Base-by-base conservation (phyloP, 192 early-diverging fungal genomes). In the Chytriomyces confervae region DNA sequence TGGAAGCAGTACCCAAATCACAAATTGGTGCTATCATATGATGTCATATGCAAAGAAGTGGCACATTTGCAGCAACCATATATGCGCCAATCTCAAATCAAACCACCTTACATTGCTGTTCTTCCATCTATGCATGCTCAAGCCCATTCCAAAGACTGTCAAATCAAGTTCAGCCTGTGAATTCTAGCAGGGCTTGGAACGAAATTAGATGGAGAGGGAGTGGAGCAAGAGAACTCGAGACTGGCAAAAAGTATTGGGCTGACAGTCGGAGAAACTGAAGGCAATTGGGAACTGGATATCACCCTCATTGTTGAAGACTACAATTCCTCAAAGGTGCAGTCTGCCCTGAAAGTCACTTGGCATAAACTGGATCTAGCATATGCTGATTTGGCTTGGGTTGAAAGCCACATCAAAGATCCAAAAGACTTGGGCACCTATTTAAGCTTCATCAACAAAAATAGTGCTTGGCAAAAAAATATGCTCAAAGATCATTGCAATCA, bases 101-200 rank as follows among this genome's bases (percentile, higher is more conserved):
- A 16, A 47, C 48, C 47, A 5, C 66, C 66, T 46, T 68, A n/a
- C 57, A 71, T 71, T 11, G n/a, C 27, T 3, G 50, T 71, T 24
- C 50, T 71, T n/a, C 69, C 69, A 16, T 48, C 49, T 16, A 71
- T 71, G 50, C 69, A 71, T 20, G 49, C 57, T 53, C 57, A 71
- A 53, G 53, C 69, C 11, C 69, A 71, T 53, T 48, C 50, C 5
- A 71, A 53, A 18, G 69, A 71, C 29, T 71, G 69, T 36, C 69
- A 71, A 27, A 53, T 10, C 11, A 9, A 16, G 9, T 71, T 53
- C 27, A 27, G 69, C 9, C 69, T 51, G 24, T 18, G 43, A 11
- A 13, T 71, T 13, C 13, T 71, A 3, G 27, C 53, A 50, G 53
- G 69, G 8, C 44, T 71, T 24, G 69, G 69, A 8, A 13, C n/a